Evolutionary conservation across 129 eudicot species (phyloP), one percentile per base, ranked within the genome.

Genomic region (Centella asiatica): DNA sequence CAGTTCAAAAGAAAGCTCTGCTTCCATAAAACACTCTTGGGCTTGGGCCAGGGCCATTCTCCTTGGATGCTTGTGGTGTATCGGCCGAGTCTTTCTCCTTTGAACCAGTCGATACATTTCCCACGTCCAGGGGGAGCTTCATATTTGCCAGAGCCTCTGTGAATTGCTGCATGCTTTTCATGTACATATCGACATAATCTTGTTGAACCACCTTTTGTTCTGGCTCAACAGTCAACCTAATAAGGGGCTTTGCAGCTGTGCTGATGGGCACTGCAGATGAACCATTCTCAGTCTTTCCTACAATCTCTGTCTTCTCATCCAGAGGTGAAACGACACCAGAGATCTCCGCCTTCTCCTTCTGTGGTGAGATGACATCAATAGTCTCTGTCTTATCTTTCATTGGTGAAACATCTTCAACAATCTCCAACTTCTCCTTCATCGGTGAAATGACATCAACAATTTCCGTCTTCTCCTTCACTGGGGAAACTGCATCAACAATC

Each of bases 111-210:
- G 72, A 55, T 37, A 27, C 58, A 18, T 44, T 74, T 52, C 59
- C 64, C n/a, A 23, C 49, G 37, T 69, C 74, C 29, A 70, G 15
- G 1, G 83, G 83, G 49, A 74, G 71, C 31, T 74, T 74, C 83
- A 74, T 78, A 24, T 74, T 74, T 18, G 73, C 77, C 40, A 79
- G 49, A 28, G 80, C 80, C 60, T 79, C 84, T 0, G 74, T 74
- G 72, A 79, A 79, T 56, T 79, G 80, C 65, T 79, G 65, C 84
- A 79, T 79, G 77, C 84, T 79, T 59, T 75, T 79, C 75, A 71
- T 67, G 57, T 79, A 79, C 75, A 68, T 58, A 64, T 75, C 75
- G n/a, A 71, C 80, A 31, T 70, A 56, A 45, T 75, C 85, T 68
- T 79, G 81, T 44, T 75, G 85, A 65, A 63, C 74, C 15, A 74